Base-by-base conservation (phyloP, 169 alveolate species). In the Plasmodium blacklocki region DNA sequence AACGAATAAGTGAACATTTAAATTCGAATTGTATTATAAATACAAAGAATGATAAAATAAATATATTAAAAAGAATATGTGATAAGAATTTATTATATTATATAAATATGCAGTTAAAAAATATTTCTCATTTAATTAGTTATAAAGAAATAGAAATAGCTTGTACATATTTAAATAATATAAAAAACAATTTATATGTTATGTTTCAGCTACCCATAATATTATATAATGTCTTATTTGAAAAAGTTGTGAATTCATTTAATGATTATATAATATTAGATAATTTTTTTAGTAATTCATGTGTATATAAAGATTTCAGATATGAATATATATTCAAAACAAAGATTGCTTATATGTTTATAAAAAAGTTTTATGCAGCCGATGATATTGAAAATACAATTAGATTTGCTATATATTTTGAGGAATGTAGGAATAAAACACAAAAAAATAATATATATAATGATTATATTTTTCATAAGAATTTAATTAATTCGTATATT, bases 401-500 rank as follows among this genome's bases (percentile, higher is more conserved):
- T 29, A 56, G 50, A 67, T 80, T 67, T 56, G 90, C 90, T 19
- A 26, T 80, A 3, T 80, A 80, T 49, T 80, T 80, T 80, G 90
- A 80, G 19, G 49, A 43, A 21, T 56, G 56, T 32, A 70, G 85
- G 15, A 23, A 50, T 1, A 80, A 80, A 26, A 62, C 90, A 12
- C 90, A 71, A 3, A 70, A 73, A 52, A 80, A 68, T 80, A 80
- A 68, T 19, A 80, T 80, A 52, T 80, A 80, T 62, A 80, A 80
- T 43, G 90, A 80, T 66, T 80, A 68, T 80, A 80, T 80, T 15
- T 80, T 80, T 80, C 90, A 80, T 54, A 80, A 80, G 45, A 80
- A 68, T 15, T 54, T 80, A 60, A 39, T 80, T 5, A 80, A 47
- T 43, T 43, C 85, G 0, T 80, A 80, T n/a, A 80, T 68, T 12